Percentiles rank a stretch among this genome's conserved stretches.
Conservation (phyloP, 176 grass and related monocot genomes). For the Thinopyrum elongatum region DNA sequence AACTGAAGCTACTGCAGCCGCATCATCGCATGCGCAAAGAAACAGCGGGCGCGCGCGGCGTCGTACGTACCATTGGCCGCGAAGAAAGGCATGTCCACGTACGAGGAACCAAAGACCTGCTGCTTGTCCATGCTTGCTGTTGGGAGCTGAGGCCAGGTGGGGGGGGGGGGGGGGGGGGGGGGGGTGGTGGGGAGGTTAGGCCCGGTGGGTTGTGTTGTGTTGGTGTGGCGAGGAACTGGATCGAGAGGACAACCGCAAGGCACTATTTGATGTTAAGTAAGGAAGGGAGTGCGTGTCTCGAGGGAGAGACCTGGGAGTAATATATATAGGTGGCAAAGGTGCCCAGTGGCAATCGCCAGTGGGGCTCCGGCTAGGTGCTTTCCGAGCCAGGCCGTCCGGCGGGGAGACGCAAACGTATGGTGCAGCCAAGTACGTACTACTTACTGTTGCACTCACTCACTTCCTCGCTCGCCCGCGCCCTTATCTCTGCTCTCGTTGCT, state of each 20-base stretch:
- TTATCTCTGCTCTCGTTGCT: background rate
- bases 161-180: background rate
- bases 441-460: background rate
- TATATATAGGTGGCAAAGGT: constrained; percentile 43
- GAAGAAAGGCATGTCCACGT: constrained; percentile 31
- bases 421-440: background rate
- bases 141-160: background rate
- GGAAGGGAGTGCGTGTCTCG: constrained; percentile 46
- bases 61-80: constrained; percentile 28
- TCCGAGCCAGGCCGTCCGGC: background rate
- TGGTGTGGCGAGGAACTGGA: constrained; percentile 4
- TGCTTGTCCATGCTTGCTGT: constrained; percentile 37
- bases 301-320: constrained; percentile 44
- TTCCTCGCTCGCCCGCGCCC: background rate
- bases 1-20: background rate
- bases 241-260: constrained; percentile 27
- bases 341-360: constrained; percentile 12
- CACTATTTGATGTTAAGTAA: background rate
- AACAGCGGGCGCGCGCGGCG: too few species aligned
- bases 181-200: background rate
- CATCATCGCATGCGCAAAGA: background rate
- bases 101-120: constrained; percentile 33
- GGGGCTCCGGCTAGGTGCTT: constrained; percentile 23
- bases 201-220: background rate
- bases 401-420: background rate